Conservation (phyloP, 768 basidiomycete species). For the Tulasnella sp. region DNA sequence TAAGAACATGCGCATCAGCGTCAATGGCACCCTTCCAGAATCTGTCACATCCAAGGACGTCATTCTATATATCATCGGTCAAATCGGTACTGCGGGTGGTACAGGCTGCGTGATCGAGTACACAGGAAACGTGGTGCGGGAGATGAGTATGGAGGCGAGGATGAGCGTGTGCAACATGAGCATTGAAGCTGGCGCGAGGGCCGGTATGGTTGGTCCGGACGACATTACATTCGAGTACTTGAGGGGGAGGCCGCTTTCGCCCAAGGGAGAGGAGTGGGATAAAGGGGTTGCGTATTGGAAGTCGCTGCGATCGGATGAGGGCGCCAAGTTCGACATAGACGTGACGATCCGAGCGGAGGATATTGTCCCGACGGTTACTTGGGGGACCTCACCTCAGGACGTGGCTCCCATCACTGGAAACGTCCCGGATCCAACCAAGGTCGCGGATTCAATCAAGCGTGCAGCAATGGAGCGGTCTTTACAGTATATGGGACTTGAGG, state of each 20-base stretch:
- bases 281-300: constrained; percentile 78
- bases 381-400: constrained; percentile 90
- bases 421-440: constrained; percentile 64
- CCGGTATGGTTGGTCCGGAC: constrained; percentile 88
- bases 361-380: constrained; percentile 82
- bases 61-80: constrained; percentile 79
- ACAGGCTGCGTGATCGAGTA: constrained; percentile 89
- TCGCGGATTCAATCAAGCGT: constrained; percentile 54
- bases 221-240: constrained; percentile 80
- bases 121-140: constrained; percentile 77
- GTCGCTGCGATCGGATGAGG: constrained; percentile 66
- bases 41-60: constrained; percentile 87
- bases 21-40: constrained; percentile 68
- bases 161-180: constrained; percentile 95
- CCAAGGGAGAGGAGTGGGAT: constrained; percentile 77
- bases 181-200: constrained; percentile 86
- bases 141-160: constrained; percentile 80
- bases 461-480: constrained; percentile 65
- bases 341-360: constrained; percentile 71
- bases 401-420: constrained; percentile 70
- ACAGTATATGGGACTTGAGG: constrained; percentile 74
- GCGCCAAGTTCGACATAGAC: constrained; percentile 75
- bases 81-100: constrained; percentile 88
- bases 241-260: constrained; percentile 66
- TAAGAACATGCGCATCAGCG: constrained; percentile 87